Percentiles rank a stretch among this genome's conserved stretches.
Conservation (phyloP, 75 land plant species). For the Pseudotsuga menziesii region DNA sequence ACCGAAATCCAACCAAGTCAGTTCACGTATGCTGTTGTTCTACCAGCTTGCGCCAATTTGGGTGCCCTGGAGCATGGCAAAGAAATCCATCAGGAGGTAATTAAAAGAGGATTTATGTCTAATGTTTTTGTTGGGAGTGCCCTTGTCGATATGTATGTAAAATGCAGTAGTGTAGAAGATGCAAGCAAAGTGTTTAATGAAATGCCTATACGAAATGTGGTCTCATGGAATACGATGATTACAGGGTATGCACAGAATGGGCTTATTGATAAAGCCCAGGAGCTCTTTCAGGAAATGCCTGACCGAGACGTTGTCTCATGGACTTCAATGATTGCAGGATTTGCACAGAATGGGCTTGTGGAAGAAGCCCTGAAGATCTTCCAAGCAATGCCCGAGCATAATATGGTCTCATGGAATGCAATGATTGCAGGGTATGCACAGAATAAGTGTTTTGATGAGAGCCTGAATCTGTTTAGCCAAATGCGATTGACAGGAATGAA, state of each 20-base stretch:
- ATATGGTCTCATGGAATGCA: not conserved
- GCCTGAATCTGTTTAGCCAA: not conserved
- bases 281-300: conserved; percentile 18
- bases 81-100: conserved; percentile 9
- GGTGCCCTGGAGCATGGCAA: conserved; percentile 5
- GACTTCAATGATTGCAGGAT: conserved; percentile 16
- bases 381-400: not conserved
- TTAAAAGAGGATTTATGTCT: conserved; percentile 8
- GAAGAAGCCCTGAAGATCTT: not conserved
- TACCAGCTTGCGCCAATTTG: conserved; percentile 12
- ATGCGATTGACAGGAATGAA: not conserved
- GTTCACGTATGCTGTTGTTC: conserved; percentile 7
- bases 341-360: conserved; percentile 9
- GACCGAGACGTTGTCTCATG: conserved; percentile 14
- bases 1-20: not conserved
- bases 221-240: conserved; percentile 21
- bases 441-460: not conserved
- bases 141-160: conserved; percentile 21
- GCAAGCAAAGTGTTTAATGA: conserved; percentile 18
- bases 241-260: conserved; percentile 22
- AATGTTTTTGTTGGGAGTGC: conserved; percentile 11
- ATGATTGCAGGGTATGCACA: conserved; percentile 12
- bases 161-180: conserved; percentile 19
- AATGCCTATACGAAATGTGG: conserved; percentile 14
- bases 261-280: conserved; percentile 6